Conservation (phyloP, 108 stramenopile species). For the Nannochloropsis gaditana region DNA sequence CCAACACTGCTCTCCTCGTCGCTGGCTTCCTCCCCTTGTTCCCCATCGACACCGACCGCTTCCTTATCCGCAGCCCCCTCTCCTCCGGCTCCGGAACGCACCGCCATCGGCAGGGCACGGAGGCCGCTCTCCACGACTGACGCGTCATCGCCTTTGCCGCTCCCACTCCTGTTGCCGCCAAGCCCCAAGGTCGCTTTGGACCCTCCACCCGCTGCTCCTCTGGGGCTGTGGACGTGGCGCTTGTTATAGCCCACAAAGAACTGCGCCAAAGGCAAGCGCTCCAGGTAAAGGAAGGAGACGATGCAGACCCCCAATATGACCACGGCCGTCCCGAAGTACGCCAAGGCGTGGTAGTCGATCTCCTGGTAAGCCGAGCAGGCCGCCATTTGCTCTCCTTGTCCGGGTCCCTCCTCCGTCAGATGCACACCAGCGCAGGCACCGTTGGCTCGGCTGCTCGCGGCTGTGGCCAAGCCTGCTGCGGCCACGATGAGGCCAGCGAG, state of each 20-base stretch:
- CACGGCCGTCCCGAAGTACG: slow-evolving; percentile 51
- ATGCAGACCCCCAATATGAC: slow-evolving; percentile 44
- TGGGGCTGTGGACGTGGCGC: not conserved
- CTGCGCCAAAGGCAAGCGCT: slow-evolving; percentile 35
- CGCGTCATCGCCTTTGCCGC: not conserved
- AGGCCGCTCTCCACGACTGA: no score
- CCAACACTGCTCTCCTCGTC: not conserved
- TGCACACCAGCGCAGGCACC: slow-evolving; percentile 27
- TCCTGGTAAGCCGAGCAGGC: slow-evolving; percentile 27
- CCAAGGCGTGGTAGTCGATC: slow-evolving; percentile 44
- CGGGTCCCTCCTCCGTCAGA: not conserved
- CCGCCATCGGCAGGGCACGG: no score
- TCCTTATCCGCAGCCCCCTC: not conserved
- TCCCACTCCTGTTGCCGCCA: not conserved
- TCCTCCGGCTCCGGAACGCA: not conserved
- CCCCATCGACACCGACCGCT: not conserved
- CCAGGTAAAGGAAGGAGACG: slow-evolving; percentile 30
- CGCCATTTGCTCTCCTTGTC: not conserved
- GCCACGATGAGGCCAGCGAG: slow-evolving; percentile 55
- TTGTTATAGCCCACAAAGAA: not conserved
- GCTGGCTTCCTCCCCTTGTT: not conserved
- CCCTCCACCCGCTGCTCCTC: not conserved
- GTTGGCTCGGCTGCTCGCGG: slow-evolving; percentile 26
- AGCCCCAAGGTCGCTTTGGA: no score
- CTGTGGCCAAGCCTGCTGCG: slow-evolving; percentile 49